phyloP scores from a whole-genome alignment of 2,329 filamentous ascomycete species.

The Sphaerostilbella broomeana region DNA sequence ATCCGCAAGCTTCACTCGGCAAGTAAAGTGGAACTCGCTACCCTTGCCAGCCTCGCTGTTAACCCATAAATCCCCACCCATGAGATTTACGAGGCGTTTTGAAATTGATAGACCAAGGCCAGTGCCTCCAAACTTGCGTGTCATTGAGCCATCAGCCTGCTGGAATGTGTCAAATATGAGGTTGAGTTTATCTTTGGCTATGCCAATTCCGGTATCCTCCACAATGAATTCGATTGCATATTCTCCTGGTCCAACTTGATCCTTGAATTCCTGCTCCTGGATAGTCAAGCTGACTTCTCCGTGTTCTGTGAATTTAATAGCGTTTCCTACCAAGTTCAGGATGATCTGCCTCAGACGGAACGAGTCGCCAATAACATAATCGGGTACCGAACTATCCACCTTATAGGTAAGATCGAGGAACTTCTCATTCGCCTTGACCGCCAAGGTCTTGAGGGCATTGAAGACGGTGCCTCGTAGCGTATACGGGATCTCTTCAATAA shows the following conservation, averaged over 20 bases:
- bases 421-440: constrained; percentile 96
- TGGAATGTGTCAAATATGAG: constrained; percentile 99
- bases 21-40: constrained; percentile 95
- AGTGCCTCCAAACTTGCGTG: constrained; percentile 90
- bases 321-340: constrained; percentile 92
- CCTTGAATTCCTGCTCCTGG: constrained; percentile 56
- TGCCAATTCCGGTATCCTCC: constrained; percentile 93
- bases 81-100: constrained; percentile 87
- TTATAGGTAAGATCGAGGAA: constrained; percentile 88
- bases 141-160: constrained; percentile 95
- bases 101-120: constrained; percentile 92
- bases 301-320: constrained; percentile 97
- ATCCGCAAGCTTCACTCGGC: constrained; percentile 76
- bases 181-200: constrained; percentile 89
- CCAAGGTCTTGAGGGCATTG: constrained; percentile 91
- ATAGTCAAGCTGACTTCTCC: constrained; percentile 96
- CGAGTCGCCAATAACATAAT: constrained; percentile 92
- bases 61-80: constrained; percentile 96
- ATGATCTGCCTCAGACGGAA: constrained; percentile 97
- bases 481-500: constrained; percentile 96
- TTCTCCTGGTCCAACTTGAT: constrained; percentile 61
- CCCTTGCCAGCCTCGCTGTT: constrained; percentile 86
- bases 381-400: constrained; percentile 86
- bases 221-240: constrained; percentile 96
- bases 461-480: constrained; percentile 91